Evolutionary conservation across 331 rosid genomes (phyloP).

Genomic region (Rhamnella rubrinervis): DNA sequence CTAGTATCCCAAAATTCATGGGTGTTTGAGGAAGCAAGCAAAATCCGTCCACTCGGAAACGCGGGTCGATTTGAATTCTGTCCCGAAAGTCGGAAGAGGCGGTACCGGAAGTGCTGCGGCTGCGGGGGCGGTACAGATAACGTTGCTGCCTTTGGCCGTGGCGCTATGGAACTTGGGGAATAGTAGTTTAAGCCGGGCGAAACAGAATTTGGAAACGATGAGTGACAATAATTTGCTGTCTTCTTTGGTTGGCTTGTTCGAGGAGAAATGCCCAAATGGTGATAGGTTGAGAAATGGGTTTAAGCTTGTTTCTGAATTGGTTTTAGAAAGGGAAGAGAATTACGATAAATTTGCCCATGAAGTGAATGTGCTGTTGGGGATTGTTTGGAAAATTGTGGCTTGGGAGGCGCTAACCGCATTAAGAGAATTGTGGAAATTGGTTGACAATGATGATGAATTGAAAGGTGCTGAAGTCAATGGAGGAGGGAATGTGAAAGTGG

Average conservation of each 20-base stretch:
- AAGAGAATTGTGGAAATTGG: conserved; percentile 12
- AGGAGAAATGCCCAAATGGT: conserved; percentile 42
- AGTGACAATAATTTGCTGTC: conserved; percentile 24
- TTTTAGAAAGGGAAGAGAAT: conserved; percentile 37
- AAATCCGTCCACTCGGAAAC: conserved; percentile 59
- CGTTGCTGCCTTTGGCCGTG: conserved; percentile 45
- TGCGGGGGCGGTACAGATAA: conserved; percentile 39
- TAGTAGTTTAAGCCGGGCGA: conserved; percentile 49
- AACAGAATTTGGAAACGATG: conserved; percentile 35
- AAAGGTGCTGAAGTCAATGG: conserved; percentile 41
- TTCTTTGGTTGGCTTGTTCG: conserved; percentile 43
- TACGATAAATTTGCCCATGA: conserved; percentile 55
- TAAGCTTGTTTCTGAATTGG: conserved; percentile 41
- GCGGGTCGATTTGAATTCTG: conserved; percentile 68
- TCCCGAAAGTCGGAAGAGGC: conserved; percentile 32
- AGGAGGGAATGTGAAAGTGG: conserved; percentile 40
- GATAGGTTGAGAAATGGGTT: conserved; percentile 42
- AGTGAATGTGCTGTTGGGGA: conserved; percentile 43
- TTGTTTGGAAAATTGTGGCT: conserved; percentile 69
- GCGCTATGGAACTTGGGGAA: conserved; percentile 53
- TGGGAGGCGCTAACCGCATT: conserved; percentile 63
- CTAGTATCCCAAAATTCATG: conserved; percentile 56
- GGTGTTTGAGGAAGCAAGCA: conserved; percentile 51
- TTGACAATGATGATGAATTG: conserved; percentile 60
- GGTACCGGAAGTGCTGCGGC: conserved; percentile 32